phyloP scores from a whole-genome alignment of 2,329 filamentous ascomycete genomes.

The Blastomyces emzantsi region DNA sequence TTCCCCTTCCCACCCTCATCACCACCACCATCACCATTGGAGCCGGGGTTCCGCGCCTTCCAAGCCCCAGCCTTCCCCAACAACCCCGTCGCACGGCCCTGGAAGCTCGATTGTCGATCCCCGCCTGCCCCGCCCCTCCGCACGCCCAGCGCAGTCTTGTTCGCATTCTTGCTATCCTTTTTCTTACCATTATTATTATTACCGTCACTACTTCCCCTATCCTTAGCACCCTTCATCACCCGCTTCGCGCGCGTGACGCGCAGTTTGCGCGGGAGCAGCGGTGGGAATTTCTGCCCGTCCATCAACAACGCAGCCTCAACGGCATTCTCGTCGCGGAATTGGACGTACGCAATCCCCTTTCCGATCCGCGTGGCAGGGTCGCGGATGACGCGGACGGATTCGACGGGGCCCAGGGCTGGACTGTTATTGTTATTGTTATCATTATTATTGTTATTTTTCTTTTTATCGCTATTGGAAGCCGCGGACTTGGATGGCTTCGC shows the following conservation, averaged over 20 bases:
- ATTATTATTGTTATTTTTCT: too few species aligned
- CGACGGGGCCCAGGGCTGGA: slow-evolving; percentile 71
- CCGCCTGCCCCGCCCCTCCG: slow-evolving; percentile 15
- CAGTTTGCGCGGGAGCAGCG: slow-evolving; percentile 80
- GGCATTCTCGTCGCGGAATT: slow-evolving; percentile 80
- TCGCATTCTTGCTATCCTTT: slow-evolving; percentile 3
- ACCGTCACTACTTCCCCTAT: slow-evolving; percentile 8
- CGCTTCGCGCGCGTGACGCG: slow-evolving; percentile 72
- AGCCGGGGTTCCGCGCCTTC: slow-evolving; percentile 23
- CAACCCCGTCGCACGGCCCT: slow-evolving; percentile 32
- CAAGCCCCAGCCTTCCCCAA: slow-evolving; percentile 33
- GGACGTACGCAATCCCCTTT: slow-evolving; percentile 96
- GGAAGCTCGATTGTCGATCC: slow-evolving; percentile 26
- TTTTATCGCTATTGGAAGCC: background rate
- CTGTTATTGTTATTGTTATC: too few species aligned
- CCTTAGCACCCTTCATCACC: slow-evolving; percentile 32
- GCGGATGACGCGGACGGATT: slow-evolving; percentile 85
- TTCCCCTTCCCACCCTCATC: too few species aligned
- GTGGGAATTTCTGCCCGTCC: slow-evolving; percentile 86
- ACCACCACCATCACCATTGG: slow-evolving; percentile 14
- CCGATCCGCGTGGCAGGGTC: slow-evolving; percentile 86
- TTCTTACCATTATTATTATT: slow-evolving; percentile 11
- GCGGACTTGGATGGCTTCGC: background rate
- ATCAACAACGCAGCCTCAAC: slow-evolving; percentile 87
- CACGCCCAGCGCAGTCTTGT: slow-evolving; percentile 10